Evolutionary conservation across 2,329 filamentous ascomycete species (phyloP), one percentile per base, ranked within the genome.

Genomic region (Fusarium nurragi): DNA sequence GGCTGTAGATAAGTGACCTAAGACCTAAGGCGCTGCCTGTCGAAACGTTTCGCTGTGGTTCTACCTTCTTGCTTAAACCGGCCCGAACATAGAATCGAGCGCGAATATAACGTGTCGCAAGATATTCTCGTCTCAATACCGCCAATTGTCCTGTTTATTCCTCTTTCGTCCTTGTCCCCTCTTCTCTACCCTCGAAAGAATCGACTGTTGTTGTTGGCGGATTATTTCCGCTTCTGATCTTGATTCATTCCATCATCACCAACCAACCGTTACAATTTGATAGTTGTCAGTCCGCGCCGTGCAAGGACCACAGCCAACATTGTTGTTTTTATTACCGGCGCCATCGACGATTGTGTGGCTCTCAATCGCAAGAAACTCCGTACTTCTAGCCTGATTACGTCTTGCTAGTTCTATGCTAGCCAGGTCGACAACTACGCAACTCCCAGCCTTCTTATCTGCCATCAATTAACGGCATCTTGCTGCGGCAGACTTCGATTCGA

Each of bases 31-130:
- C 12, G 18, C 37, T 53, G 41, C 34, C 9, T 22, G 16, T 40
- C 54, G 48, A 64, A 19, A 47, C 51, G 28, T 48, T 68, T 64
- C 58, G 58, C 43, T 19, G 46, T 34, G 54, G n/a, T 60, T 68
- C 61, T 57, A 47, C 28, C 38, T 25, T 45, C 37, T 11, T 32
- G 36, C 40, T 21, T 28, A 30, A 41, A 19, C 51, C 56, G 19
- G 44, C 40, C 47, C 30, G 49, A 49, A 57, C 39, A 13, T 51
- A 32, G 23, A 22, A 34, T 46, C 41, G 23, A 49, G 39, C 23
- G 10, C 38, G 23, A 30, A 60, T 39, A 39, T 45, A 28, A 60
- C 11, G 25, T 49, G 34, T 56, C 47, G 43, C 28, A 26, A 39
- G 26, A 19, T 13, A 30, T 36, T 40, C 36, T 19, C 19, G 22